Evolutionary conservation across 306 rosid species (phyloP).

Genomic region (Pyrus pyrifolia): DNA sequence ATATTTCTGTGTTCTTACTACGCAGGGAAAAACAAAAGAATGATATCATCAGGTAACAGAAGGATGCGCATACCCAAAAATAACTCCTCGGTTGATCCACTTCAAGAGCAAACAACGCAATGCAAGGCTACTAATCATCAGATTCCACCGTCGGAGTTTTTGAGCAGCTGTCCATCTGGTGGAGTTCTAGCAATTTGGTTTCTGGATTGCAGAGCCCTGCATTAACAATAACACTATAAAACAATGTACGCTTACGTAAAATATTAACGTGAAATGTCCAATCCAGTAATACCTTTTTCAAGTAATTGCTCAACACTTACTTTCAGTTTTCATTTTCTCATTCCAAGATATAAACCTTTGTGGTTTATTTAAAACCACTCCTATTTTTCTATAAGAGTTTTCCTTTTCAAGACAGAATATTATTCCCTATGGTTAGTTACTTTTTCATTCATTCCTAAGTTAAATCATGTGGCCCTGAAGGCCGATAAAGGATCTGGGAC

Average conservation of each 20-base stretch:
- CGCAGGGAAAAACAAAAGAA: not conserved
- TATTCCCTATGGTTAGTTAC: not conserved
- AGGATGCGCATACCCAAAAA: conserved; percentile 13
- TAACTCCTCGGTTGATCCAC: conserved; percentile 12
- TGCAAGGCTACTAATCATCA: conserved; percentile 29
- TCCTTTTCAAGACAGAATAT: not conserved
- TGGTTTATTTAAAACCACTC: not conserved
- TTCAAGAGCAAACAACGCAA: not conserved
- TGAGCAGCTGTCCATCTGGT: conserved; percentile 63
- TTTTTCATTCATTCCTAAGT: not conserved
- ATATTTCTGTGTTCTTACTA: not conserved
- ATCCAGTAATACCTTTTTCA: not conserved
- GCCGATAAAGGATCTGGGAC: not conserved
- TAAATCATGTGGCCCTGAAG: not conserved
- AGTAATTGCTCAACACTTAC: not conserved
- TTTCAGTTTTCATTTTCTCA: not conserved
- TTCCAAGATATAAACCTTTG: not conserved
- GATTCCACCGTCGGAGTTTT: conserved; percentile 61
- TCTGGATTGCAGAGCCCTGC: conserved; percentile 93
- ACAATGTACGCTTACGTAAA: not conserved
- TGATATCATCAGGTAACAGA: not conserved
- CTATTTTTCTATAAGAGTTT: not conserved
- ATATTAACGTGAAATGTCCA: not conserved
- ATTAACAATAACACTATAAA: conserved; percentile 6
- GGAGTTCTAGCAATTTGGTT: conserved; percentile 75